These are phyloP conservation scores for Yamadazyma buinensis DNA, from an alignment of 1,139 yeast species.

Conservation along the genomic window DNA sequence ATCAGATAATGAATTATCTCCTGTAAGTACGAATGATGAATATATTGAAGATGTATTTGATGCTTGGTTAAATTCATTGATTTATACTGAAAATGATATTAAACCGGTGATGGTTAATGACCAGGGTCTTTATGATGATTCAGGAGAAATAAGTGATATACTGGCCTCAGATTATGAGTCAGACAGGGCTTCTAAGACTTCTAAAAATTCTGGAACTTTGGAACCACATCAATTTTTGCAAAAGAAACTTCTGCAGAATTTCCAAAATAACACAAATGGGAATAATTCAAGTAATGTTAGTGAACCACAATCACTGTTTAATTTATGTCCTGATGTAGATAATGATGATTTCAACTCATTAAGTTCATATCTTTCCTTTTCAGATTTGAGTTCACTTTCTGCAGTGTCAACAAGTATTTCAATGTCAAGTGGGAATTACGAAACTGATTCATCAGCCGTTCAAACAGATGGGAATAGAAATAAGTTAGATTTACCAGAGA, in stretches of 20 bases:
- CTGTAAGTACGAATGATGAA: slow-evolving; percentile 6
- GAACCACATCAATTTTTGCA: slow-evolving; percentile 11
- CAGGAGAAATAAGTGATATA: slow-evolving; percentile 21
- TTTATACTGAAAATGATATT: slow-evolving; percentile 30
- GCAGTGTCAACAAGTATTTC: neutral
- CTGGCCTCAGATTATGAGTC: slow-evolving; percentile 9
- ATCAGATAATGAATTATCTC: slow-evolving; percentile 3
- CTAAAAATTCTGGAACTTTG: slow-evolving; percentile 4
- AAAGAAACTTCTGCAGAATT: slow-evolving; percentile 10
- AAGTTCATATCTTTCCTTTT: neutral
- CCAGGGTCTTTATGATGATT: slow-evolving; percentile 40
- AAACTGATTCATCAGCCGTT: slow-evolving; percentile 5
- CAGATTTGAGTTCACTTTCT: slow-evolving; percentile 7
- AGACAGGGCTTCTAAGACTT: slow-evolving; percentile 6
- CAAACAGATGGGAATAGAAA: neutral
- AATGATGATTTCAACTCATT: neutral
- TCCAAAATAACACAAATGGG: neutral
- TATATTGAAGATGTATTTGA: slow-evolving; percentile 17
- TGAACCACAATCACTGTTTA: too few species aligned
- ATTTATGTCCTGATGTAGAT: too few species aligned
- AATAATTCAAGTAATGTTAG: neutral
- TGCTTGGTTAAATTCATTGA: slow-evolving; percentile 28
- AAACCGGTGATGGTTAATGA: slow-evolving; percentile 27
- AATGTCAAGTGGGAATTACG: slow-evolving; percentile 4
- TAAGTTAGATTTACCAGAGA: neutral